Evolutionary conservation across 495 filamentous ascomycete genomes (phyloP).

Genomic region (Xanthoparmelia taractica): DNA sequence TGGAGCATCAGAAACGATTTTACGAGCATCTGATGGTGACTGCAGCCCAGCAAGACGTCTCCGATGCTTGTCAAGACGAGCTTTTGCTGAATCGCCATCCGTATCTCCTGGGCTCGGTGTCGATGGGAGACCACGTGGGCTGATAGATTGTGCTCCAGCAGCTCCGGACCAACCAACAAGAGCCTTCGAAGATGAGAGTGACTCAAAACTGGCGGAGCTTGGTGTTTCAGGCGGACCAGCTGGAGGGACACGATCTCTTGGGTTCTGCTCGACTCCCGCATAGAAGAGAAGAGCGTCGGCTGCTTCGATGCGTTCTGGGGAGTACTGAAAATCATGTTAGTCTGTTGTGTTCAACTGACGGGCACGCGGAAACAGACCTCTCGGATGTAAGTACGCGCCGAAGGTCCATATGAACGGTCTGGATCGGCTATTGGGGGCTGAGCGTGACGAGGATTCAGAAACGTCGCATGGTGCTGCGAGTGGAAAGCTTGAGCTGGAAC

Average conservation of each 20-base stretch:
- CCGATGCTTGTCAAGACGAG: background rate
- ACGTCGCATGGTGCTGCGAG: background rate
- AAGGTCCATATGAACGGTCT: background rate
- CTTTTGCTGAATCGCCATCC: background rate
- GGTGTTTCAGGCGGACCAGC: background rate
- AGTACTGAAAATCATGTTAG: background rate
- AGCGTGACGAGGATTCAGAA: background rate
- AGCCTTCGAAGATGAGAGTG: background rate
- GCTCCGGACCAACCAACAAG: background rate
- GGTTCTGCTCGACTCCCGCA: background rate
- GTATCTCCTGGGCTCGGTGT: background rate
- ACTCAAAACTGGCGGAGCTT: background rate
- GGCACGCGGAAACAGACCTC: background rate
- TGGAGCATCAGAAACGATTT: background rate
- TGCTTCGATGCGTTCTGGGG: background rate
- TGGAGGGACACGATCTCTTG: background rate
- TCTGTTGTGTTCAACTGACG: background rate
- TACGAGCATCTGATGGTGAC: background rate
- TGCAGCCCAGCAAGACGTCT: background rate
- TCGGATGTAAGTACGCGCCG: background rate
- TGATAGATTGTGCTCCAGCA: background rate
- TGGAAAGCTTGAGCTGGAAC: background rate
- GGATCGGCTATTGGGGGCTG: background rate
- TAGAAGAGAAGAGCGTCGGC: background rate
- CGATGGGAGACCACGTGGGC: background rate